phyloP scores from a whole-genome alignment of 192 early-diverging fungal genomes.

The Paraglomus brasilianum region DNA sequence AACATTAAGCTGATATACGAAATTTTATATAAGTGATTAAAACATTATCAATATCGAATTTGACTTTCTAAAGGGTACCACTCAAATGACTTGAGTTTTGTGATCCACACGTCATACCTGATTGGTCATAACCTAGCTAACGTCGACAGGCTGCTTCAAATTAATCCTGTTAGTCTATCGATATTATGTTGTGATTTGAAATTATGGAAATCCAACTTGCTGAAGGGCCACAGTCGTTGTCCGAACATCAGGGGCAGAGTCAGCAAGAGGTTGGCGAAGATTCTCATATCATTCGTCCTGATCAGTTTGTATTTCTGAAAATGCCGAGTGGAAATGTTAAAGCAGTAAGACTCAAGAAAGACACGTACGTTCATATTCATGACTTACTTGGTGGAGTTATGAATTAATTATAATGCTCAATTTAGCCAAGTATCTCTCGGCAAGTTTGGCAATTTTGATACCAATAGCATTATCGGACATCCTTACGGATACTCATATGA shows the following conservation, averaged over 20 bases:
- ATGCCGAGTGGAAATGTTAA: conserved; percentile 87
- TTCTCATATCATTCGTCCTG: conserved; percentile 43
- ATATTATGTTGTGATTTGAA: too few relatives aligned
- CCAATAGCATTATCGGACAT: conserved; percentile 76
- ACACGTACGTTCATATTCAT: conserved; percentile 42
- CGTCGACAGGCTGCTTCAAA: too few relatives aligned
- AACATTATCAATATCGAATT: too few relatives aligned
- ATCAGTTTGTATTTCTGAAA: conserved; percentile 70
- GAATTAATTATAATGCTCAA: background rate
- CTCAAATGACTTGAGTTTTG: too few relatives aligned
- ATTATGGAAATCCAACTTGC: too few relatives aligned
- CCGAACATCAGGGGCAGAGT: background rate
- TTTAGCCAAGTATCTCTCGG: conserved; percentile 67
- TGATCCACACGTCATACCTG: too few relatives aligned
- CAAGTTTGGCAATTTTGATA: conserved; percentile 88
- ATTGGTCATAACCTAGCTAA: too few relatives aligned
- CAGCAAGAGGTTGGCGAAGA: conserved; percentile 9
- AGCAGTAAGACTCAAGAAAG: conserved; percentile 64
- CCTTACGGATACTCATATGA: conserved; percentile 83
- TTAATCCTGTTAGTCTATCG: too few relatives aligned
- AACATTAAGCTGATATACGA: too few relatives aligned
- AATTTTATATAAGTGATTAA: too few relatives aligned
- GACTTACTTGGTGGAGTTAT: background rate
- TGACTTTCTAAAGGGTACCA: too few relatives aligned
- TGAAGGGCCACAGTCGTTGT: too few relatives aligned